Evolutionary conservation across 2,329 filamentous ascomycete species (phyloP), one percentile per base, ranked within the genome.

Genomic region (Fusarium coffeatum): DNA sequence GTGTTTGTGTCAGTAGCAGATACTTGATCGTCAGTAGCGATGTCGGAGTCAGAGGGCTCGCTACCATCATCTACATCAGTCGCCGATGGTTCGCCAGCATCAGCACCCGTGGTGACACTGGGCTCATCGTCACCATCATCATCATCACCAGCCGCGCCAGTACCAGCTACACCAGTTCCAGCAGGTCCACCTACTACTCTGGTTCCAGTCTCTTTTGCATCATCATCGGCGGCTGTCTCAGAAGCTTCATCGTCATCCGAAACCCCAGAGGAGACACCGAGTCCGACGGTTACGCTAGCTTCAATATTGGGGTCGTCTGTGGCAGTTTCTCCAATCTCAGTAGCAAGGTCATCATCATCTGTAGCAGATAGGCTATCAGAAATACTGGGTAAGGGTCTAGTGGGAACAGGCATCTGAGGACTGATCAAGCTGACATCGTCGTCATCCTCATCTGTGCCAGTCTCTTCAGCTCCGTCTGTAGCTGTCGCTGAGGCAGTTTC

Each of bases 211-310:
- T 28, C 58, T 5, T 9, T 15, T 0, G 11, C 23, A 27, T 7
- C 25, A 9, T 0, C 4, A 40, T 0, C 4, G 27, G 43, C 8
- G 0, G 3, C 15, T 3, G 37, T 41, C 25, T 23, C 41, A 1
- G 47, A 20, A 5, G 12, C 25, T 18, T 20, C 34, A 2, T 20
- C 40, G 0, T 25, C n/a, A 16, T 12, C 2, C 11, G 22, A 8
- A 5, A 51, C 20, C 3, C 12, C 5, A 18, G 59, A 42, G 1
- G 46, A 16, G 2, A 7, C 2, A 30, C 3, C 25, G 0, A 20
- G 1, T 1, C 8, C 25, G 0, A 25, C 27, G 2, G 16, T 22
- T 3, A 32, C 32, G 7, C 25, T 55, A 1, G 12, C 9, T 11
- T 20, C 8, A 0, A 15, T 3, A 7, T 10, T 8, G 1, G 34